Conservation (phyloP, 2,329 filamentous ascomycete species). For the Arthrobotrys sinensis region DNA sequence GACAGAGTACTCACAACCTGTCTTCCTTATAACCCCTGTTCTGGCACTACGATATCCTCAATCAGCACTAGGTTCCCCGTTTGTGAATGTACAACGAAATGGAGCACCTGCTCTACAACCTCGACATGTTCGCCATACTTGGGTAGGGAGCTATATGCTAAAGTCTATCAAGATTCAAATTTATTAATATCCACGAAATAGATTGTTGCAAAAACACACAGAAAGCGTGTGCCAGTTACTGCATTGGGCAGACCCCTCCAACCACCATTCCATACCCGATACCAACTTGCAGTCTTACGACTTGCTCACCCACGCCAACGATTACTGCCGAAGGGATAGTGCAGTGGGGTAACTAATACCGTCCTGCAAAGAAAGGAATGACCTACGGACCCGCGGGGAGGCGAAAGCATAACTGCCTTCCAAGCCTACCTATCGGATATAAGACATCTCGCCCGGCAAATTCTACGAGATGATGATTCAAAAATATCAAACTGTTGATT, state of each 20-base stretch:
- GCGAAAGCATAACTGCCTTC: neutral
- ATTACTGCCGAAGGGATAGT: neutral
- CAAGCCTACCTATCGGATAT: neutral
- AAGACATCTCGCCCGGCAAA: neutral
- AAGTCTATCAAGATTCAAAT: neutral
- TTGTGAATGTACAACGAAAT: slow-evolving; percentile 9
- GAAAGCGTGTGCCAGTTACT: neutral
- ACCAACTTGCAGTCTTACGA: neutral
- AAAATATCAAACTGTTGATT: too few species aligned
- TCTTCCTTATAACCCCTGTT: neutral
- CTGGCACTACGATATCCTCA: neutral
- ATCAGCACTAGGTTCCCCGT: neutral
- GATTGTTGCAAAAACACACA: slow-evolving; percentile 6
- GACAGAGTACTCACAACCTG: neutral
- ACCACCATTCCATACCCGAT: neutral
- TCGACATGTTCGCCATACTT: slow-evolving; percentile 4
- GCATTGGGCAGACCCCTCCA: neutral
- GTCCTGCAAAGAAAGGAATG: neutral
- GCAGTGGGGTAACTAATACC: neutral
- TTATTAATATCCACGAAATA: neutral
- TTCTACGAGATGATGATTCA: neutral
- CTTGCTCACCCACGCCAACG: neutral
- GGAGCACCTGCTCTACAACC: neutral
- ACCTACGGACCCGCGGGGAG: neutral
- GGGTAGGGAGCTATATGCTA: neutral